Evolutionary conservation across 176 grass and related monocot genomes (phyloP).

Genomic region (Paspalum notatum): DNA sequence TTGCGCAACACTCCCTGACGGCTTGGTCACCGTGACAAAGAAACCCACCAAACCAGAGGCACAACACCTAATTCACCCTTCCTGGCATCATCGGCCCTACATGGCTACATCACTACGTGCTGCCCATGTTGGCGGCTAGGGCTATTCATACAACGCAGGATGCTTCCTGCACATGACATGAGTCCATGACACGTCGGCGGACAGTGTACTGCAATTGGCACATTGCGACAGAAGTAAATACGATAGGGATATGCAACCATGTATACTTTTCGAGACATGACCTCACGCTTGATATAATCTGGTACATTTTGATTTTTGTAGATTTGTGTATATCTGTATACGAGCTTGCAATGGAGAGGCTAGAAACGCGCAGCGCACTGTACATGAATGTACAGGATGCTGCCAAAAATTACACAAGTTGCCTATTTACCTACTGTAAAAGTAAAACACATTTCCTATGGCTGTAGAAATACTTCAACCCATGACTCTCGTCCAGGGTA

Average conservation of each 20-base stretch:
- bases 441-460: background rate
- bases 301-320: background rate
- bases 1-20: conserved; percentile 3
- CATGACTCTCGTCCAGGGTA: background rate
- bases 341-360: background rate
- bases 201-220: background rate
- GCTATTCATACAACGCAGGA: conserved; percentile 11
- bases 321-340: background rate
- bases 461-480: background rate
- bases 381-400: background rate
- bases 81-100: background rate
- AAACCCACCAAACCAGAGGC: background rate
- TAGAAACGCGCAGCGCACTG: background rate
- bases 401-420: background rate
- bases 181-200: background rate
- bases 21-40: conserved; percentile 5
- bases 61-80: background rate
- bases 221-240: background rate
- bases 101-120: background rate
- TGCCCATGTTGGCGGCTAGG: conserved; percentile 2
- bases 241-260: background rate
- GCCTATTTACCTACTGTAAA: background rate
- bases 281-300: background rate
- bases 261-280: background rate
- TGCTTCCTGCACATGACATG: background rate